A percentile compares a stretch with the other conserved stretches of the same genome.
These are phyloP conservation scores for Trypanosoma grayi DNA, from an alignment of 208 protist genomes.

Conservation along the genomic window DNA sequence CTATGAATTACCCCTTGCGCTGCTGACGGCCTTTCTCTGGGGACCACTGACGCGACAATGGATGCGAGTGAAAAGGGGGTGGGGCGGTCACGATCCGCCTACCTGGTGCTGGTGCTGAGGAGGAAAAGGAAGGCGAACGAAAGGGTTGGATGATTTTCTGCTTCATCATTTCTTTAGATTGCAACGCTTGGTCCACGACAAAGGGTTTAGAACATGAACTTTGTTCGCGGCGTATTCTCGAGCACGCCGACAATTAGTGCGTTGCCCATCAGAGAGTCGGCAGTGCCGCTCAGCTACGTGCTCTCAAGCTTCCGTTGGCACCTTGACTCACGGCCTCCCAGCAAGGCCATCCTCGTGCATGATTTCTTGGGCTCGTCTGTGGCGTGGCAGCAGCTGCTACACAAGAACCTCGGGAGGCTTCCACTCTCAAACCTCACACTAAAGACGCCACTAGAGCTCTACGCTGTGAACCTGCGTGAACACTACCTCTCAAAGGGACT, in stretches of 20 bases:
- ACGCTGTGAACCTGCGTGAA: slow-evolving; percentile 72
- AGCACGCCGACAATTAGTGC: background rate
- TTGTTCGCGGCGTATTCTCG: slow-evolving; percentile 19
- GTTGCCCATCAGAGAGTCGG: slow-evolving; percentile 20
- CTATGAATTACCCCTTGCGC: too few species aligned
- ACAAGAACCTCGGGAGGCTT: slow-evolving; percentile 40
- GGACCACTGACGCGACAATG: too few species aligned
- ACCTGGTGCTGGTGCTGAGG: background rate
- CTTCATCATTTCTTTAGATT: background rate
- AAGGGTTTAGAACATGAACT: too few species aligned
- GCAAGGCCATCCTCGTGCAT: slow-evolving; percentile 68
- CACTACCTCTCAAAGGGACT: slow-evolving; percentile 56
- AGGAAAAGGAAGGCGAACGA: background rate
- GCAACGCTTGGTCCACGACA: too few species aligned
- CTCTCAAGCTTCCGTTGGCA: slow-evolving; percentile 81
- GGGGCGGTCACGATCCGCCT: background rate
- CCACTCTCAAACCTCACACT: slow-evolving; percentile 43
- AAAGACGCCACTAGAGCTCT: slow-evolving; percentile 69
- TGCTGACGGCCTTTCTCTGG: too few species aligned
- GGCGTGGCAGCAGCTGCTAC: slow-evolving; percentile 59
- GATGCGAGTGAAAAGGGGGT: background rate
- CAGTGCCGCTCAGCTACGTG: slow-evolving; percentile 41
- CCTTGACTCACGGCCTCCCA: slow-evolving; percentile 59
- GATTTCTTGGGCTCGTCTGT: slow-evolving; percentile 64
- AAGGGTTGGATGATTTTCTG: background rate